phyloP scores from a whole-genome alignment of 2,329 filamentous ascomycete genomes.

The Cryphonectria nitschkei region DNA sequence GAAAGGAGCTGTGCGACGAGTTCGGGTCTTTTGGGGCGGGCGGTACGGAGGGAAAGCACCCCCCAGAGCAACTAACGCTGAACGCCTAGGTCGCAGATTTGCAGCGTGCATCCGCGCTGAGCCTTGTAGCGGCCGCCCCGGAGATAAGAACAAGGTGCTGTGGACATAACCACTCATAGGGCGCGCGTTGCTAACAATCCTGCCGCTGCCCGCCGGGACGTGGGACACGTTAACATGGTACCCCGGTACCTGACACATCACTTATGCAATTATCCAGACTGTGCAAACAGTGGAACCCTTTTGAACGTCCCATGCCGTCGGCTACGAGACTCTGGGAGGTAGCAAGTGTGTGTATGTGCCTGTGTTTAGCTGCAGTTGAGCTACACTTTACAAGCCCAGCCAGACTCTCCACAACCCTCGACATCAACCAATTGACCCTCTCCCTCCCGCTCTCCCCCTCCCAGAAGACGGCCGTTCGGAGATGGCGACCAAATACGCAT shows the following conservation, averaged over 20 bases:
- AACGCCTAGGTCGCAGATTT: not conserved
- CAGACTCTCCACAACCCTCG: not conserved
- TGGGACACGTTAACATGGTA: not conserved
- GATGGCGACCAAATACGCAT: constrained; percentile 94
- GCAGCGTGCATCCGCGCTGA: not conserved
- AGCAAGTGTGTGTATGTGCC: not conserved
- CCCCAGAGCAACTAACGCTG: not conserved
- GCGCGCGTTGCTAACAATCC: constrained; percentile 3
- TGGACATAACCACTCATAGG: constrained; percentile 4
- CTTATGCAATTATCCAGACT: constrained; percentile 9
- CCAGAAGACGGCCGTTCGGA: constrained; percentile 34
- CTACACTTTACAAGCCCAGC: not conserved
- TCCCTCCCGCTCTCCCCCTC: not conserved
- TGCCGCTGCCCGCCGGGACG: not conserved
- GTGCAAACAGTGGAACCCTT: not conserved
- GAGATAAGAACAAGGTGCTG: constrained; percentile 22
- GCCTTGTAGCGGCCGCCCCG: not conserved
- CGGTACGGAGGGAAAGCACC: not conserved
- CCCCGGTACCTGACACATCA: constrained; percentile 3
- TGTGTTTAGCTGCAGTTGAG: not conserved
- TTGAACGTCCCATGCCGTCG: not conserved
- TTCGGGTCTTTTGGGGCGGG: not conserved
- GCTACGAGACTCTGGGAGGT: not conserved
- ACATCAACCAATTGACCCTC: not conserved
- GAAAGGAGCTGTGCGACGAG: constrained; percentile 15